These are phyloP conservation scores for Calendula officinalis DNA, from an alignment of 129 eudicot genomes.

Conservation along the genomic window DNA sequence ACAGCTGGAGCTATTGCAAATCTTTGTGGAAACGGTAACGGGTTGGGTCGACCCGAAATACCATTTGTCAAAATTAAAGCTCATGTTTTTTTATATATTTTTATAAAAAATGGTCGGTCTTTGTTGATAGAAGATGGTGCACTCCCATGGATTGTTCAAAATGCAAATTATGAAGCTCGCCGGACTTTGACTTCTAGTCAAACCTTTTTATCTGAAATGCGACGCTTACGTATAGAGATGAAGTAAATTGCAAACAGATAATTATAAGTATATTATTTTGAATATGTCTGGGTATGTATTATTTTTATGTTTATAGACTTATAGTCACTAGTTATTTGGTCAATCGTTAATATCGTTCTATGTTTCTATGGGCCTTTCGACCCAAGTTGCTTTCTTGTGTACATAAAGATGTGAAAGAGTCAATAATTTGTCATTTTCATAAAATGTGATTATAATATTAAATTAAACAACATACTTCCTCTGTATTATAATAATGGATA, in stretches of 20 bases:
- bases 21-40: constrained; percentile 80
- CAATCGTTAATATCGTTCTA: neutral
- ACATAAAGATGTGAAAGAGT: too few species aligned
- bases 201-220: constrained; percentile 56
- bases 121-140: constrained; percentile 78
- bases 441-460: too few species aligned
- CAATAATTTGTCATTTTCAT: too few species aligned
- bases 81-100: neutral
- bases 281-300: neutral
- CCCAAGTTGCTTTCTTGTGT: neutral
- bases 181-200: constrained; percentile 78
- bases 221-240: constrained; percentile 65
- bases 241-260: constrained; percentile 16
- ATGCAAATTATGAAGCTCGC: constrained; percentile 81
- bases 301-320: constrained; percentile 5
- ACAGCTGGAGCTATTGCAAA: constrained; percentile 93
- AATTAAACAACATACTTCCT: too few species aligned
- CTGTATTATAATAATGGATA: too few species aligned
- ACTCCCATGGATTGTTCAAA: constrained; percentile 86
- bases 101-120: constrained; percentile 53
- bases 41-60: too few species aligned
- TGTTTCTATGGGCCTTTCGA: neutral
- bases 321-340: constrained; percentile 7
- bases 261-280: neutral
- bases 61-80: neutral